Percentiles rank a stretch among this genome's conserved stretches.
phyloP scores from a whole-genome alignment of 805 yeast species.

The Wickerhamiella hasegawae region DNA sequence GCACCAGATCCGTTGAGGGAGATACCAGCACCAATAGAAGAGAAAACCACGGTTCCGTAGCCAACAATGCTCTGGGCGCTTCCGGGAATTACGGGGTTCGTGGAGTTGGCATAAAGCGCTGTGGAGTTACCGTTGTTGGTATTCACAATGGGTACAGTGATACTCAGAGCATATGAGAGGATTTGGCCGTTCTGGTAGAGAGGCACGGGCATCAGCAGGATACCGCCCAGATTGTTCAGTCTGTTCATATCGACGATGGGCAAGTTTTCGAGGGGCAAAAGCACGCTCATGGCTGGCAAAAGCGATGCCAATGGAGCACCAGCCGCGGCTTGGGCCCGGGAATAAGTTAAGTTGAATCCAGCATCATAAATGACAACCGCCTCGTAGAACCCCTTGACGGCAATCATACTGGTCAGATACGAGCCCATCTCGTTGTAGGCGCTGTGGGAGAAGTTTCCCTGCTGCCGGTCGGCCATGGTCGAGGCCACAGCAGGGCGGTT shows the following conservation, averaged over 20 bases:
- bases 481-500: slow-evolving; percentile 4
- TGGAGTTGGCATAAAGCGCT: background rate
- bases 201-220: slow-evolving; percentile 1
- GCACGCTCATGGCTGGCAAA: slow-evolving; percentile 4
- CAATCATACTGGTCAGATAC: slow-evolving; percentile 5
- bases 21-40: background rate
- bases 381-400: slow-evolving; percentile 5
- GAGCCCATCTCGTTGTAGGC: slow-evolving; percentile 4
- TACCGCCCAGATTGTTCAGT: background rate
- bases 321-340: slow-evolving; percentile 3
- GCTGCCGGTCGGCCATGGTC: slow-evolving; percentile 3
- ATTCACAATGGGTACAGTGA: slow-evolving; percentile 1
- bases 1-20: background rate
- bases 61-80: slow-evolving; percentile 5
- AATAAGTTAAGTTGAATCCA: slow-evolving; percentile 2
- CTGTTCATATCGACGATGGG: background rate
- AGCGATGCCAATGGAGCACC: slow-evolving; percentile 2
- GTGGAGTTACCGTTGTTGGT: background rate
- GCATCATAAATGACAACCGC: slow-evolving; percentile 8
- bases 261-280: slow-evolving; percentile 4
- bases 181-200: background rate
- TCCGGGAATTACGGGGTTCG: background rate
- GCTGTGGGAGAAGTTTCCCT: slow-evolving; percentile 7
- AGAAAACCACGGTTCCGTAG: slow-evolving; percentile 9
- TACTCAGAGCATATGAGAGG: background rate